These are phyloP conservation scores for Zygosaccharomyces kombuchaensis DNA, from an alignment of 805 yeast species.

Conservation along the genomic window DNA sequence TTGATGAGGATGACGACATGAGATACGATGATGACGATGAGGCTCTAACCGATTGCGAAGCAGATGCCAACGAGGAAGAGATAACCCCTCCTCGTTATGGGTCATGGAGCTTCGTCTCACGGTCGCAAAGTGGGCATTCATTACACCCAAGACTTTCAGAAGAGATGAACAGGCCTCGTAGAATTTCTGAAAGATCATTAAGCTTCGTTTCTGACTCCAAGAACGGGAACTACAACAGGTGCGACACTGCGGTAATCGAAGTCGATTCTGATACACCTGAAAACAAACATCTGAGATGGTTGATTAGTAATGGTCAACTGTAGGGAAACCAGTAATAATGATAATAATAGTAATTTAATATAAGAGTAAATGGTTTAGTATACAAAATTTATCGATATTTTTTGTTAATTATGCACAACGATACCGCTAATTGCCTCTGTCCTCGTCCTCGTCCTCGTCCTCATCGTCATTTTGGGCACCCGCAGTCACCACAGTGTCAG, in stretches of 20 bases:
- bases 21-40: slow-evolving; percentile 13
- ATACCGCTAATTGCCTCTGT: slow-evolving; percentile 33
- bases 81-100: slow-evolving; percentile 1
- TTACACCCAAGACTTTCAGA: slow-evolving; percentile 17
- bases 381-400: slow-evolving; percentile 1
- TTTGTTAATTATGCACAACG: neutral
- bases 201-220: slow-evolving; percentile 28
- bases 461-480: slow-evolving; percentile 62
- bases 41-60: slow-evolving; percentile 13
- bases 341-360: neutral
- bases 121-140: slow-evolving; percentile 8
- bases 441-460: slow-evolving; percentile 53
- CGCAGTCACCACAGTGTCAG: slow-evolving; percentile 57
- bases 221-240: slow-evolving; percentile 22
- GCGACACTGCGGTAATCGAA: slow-evolving; percentile 21
- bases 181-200: slow-evolving; percentile 27
- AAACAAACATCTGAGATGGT: slow-evolving; percentile 18
- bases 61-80: slow-evolving; percentile 11
- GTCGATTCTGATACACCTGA: slow-evolving; percentile 25
- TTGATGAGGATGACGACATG: slow-evolving; percentile 3
- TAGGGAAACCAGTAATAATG: neutral
- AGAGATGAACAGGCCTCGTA: slow-evolving; percentile 21
- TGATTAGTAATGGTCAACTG: slow-evolving; percentile 5
- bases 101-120: slow-evolving; percentile 2
- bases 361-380: neutral